Conservation (phyloP, 2,329 filamentous ascomycete genomes). For the Phialemonium atrogriseum region DNA sequence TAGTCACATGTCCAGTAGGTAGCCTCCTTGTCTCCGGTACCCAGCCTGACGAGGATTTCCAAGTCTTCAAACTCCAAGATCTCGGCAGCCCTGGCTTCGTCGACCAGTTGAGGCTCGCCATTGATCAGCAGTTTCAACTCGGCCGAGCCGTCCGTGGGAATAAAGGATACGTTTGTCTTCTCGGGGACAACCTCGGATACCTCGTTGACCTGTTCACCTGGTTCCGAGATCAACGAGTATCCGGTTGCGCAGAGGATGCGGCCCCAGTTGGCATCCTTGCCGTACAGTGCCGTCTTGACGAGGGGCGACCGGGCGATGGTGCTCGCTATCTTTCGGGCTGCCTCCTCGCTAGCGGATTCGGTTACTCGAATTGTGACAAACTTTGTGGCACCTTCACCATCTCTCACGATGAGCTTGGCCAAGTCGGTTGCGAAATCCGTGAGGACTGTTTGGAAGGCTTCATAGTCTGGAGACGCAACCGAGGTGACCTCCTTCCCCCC, state of each 20-base stretch:
- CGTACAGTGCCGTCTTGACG: conserved; percentile 95
- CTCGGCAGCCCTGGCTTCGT: conserved; percentile 68
- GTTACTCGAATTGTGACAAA: conserved; percentile 88
- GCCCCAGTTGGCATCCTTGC: conserved; percentile 97
- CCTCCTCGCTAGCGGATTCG: conserved; percentile 60
- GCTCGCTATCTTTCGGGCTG: conserved; percentile 72
- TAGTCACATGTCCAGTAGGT: conserved; percentile 84
- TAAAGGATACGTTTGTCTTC: conserved; percentile 69
- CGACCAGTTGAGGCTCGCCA: conserved; percentile 71
- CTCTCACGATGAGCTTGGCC: conserved; percentile 86
- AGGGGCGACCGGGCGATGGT: conserved; percentile 86
- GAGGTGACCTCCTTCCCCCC: conserved; percentile 58
- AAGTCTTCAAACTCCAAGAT: conserved; percentile 72
- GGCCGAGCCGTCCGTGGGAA: conserved; percentile 66
- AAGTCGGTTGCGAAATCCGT: conserved; percentile 74
- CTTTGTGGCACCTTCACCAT: conserved; percentile 96
- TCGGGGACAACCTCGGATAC: conserved; percentile 58
- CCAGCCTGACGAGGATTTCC: conserved; percentile 68
- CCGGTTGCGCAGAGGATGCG: conserved; percentile 92
- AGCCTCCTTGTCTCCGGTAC: conserved; percentile 59
- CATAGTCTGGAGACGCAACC: conserved; percentile 50
- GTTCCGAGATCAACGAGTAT: conserved; percentile 59
- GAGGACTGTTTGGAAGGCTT: conserved; percentile 62
- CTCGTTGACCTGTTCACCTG: conserved; percentile 46
- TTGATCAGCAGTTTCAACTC: conserved; percentile 71